These are phyloP conservation scores for Coemansia sp. DNA, from an alignment of 192 early-diverging fungal genomes.

Conservation along the genomic window DNA sequence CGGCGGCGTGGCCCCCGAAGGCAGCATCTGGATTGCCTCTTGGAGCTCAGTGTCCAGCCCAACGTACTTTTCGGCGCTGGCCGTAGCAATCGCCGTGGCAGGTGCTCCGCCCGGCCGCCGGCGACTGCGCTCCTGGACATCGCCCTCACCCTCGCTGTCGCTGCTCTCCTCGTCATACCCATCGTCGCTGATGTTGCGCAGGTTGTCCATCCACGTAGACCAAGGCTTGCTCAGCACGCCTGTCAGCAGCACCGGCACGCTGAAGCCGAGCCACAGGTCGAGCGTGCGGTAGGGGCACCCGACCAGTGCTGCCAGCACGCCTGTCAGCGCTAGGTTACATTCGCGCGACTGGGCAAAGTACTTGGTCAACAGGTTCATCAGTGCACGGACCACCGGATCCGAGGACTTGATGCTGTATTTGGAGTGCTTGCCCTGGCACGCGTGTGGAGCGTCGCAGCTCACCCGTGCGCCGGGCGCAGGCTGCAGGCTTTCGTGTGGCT, in stretches of 20 bases:
- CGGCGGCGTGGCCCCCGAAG: slow-evolving; percentile 34
- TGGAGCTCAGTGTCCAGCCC: slow-evolving; percentile 43
- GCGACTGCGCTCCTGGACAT: slow-evolving; percentile 14
- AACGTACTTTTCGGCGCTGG: slow-evolving; percentile 26
- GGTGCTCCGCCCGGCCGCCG: slow-evolving; percentile 24
- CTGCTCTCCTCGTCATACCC: slow-evolving; percentile 1
- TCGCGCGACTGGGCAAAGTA: slow-evolving; percentile 85
- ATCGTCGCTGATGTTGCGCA: slow-evolving; percentile 38
- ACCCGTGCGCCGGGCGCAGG: too few species aligned
- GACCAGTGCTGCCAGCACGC: slow-evolving; percentile 77
- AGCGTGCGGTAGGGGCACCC: slow-evolving; percentile 67
- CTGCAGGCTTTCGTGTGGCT: too few species aligned
- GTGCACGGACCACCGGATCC: slow-evolving; percentile 63
- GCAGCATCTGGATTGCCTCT: slow-evolving; percentile 16
- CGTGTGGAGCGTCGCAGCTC: neutral
- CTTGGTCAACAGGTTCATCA: slow-evolving; percentile 60
- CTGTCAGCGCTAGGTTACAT: slow-evolving; percentile 87
- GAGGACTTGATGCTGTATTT: slow-evolving; percentile 47
- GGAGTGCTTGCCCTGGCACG: slow-evolving; percentile 1
- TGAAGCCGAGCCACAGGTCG: slow-evolving; percentile 60
- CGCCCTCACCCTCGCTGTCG: slow-evolving; percentile 39
- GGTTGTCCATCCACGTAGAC: slow-evolving; percentile 41
- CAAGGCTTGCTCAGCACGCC: slow-evolving; percentile 46
- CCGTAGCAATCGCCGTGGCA: slow-evolving; percentile 32
- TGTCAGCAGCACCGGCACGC: slow-evolving; percentile 35